Conservation (phyloP, 176 grass and related monocot species). For the Aegilops sharonensis region DNA sequence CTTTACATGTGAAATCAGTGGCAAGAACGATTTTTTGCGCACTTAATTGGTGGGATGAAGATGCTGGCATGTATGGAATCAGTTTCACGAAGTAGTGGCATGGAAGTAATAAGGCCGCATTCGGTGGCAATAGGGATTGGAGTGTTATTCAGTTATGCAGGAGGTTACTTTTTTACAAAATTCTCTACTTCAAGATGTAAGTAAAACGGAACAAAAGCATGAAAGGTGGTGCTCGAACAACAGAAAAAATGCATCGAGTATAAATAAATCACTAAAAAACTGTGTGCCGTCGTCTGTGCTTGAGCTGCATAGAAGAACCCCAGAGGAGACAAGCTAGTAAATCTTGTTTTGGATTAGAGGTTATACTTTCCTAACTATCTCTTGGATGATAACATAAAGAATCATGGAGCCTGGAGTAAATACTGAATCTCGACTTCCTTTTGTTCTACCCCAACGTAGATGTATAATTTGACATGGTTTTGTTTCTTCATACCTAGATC, state of each 20-base stretch:
- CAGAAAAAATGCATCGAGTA: background rate
- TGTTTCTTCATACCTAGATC: background rate
- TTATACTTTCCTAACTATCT: background rate
- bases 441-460: background rate
- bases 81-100: background rate
- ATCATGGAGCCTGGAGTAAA: background rate
- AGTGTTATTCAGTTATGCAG: background rate
- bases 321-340: background rate
- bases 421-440: background rate
- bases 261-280: too few species aligned
- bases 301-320: too few species aligned
- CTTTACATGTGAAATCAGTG: too few species aligned
- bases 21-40: too few species aligned
- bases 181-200: background rate
- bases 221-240: background rate
- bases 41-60: too few species aligned
- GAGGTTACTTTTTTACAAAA: too few species aligned
- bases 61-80: too few species aligned
- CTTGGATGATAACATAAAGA: background rate
- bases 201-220: background rate
- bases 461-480: background rate
- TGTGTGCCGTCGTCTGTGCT: too few species aligned
- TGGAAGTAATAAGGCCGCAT: background rate
- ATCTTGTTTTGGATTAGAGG: background rate
- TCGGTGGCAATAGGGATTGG: background rate